Evolutionary conservation across 2,329 filamentous ascomycete species (phyloP).

Genomic region (Ophiostoma tasmaniense): DNA sequence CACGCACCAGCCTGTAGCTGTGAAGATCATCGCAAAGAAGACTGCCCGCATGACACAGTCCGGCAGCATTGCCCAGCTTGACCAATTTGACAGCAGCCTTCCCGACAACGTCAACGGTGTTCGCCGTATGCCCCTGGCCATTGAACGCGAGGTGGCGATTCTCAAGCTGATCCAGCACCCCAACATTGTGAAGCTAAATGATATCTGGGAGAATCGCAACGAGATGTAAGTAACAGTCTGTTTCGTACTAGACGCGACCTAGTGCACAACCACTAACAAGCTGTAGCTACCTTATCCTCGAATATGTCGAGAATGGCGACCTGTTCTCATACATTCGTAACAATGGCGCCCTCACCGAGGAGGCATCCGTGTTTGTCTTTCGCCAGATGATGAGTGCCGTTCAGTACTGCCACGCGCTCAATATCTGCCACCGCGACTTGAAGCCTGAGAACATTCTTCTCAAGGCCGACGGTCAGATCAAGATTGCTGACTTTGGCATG

Average conservation of each 20-base stretch:
- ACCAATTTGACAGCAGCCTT: conserved; percentile 57
- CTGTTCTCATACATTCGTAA: conserved; percentile 79
- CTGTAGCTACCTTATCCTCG: conserved; percentile 79
- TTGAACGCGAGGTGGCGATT: conserved; percentile 92
- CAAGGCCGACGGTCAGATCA: conserved; percentile 66
- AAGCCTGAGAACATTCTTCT: conserved; percentile 97
- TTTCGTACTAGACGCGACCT: too few relatives aligned
- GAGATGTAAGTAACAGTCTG: conserved; percentile 64
- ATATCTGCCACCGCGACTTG: conserved; percentile 90
- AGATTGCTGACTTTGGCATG: conserved; percentile 97
- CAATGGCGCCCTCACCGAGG: conserved; percentile 65
- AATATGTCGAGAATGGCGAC: conserved; percentile 74
- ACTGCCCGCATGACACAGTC: conserved; percentile 74
- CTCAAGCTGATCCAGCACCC: conserved; percentile 94
- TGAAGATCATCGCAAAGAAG: conserved; percentile 89
- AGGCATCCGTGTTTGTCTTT: conserved; percentile 75
- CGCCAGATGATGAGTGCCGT: conserved; percentile 89
- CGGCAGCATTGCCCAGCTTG: conserved; percentile 75
- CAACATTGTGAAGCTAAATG: conserved; percentile 87
- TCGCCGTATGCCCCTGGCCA: conserved; percentile 71
- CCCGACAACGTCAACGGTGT: conserved; percentile 50
- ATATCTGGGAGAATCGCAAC: conserved; percentile 95
- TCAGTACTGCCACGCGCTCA: conserved; percentile 86
- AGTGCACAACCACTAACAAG: not conserved
- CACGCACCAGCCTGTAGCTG: conserved; percentile 74